These are phyloP conservation scores for Tetracladium maxilliforme DNA, from an alignment of 2,329 filamentous ascomycete genomes.

Conservation along the genomic window DNA sequence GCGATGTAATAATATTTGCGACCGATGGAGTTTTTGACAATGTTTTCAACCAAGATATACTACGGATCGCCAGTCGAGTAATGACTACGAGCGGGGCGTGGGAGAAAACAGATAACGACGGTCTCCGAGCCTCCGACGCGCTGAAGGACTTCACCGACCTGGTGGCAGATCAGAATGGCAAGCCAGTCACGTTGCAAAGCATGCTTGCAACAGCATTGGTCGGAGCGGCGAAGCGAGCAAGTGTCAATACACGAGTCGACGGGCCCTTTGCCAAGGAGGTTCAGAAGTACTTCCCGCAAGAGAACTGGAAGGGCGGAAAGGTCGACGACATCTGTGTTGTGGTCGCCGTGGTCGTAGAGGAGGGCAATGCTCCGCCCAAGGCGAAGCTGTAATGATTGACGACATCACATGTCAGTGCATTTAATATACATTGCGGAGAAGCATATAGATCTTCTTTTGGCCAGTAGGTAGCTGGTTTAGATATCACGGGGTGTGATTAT, in stretches of 20 bases:
- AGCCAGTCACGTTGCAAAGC: slow-evolving; percentile 46
- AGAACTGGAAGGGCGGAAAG: slow-evolving; percentile 84
- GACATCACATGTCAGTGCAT: too few species aligned
- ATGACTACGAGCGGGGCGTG: slow-evolving; percentile 69
- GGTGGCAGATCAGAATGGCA: slow-evolving; percentile 22
- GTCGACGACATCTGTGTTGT: slow-evolving; percentile 91
- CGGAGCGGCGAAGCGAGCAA: slow-evolving; percentile 70
- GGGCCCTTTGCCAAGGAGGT: slow-evolving; percentile 94
- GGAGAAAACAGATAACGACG: slow-evolving; percentile 44
- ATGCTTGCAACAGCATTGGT: slow-evolving; percentile 68
- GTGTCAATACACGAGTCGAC: slow-evolving; percentile 66
- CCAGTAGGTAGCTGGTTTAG: too few species aligned
- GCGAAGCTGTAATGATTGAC: slow-evolving; percentile 16
- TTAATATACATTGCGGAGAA: too few species aligned
- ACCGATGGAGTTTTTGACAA: slow-evolving; percentile 97
- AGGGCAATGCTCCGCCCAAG: slow-evolving; percentile 17
- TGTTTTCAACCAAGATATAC: slow-evolving; percentile 76
- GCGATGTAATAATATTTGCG: slow-evolving; percentile 85
- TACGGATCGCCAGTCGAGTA: slow-evolving; percentile 60
- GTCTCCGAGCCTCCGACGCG: slow-evolving; percentile 47
- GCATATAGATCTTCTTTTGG: too few species aligned
- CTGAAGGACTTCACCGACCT: slow-evolving; percentile 38
- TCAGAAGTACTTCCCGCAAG: slow-evolving; percentile 70
- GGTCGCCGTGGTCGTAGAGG: slow-evolving; percentile 62
- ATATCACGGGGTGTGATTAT: too few species aligned